These are phyloP conservation scores for Geosmithia flava DNA, from an alignment of 2,329 filamentous ascomycete species.

Conservation along the genomic window DNA sequence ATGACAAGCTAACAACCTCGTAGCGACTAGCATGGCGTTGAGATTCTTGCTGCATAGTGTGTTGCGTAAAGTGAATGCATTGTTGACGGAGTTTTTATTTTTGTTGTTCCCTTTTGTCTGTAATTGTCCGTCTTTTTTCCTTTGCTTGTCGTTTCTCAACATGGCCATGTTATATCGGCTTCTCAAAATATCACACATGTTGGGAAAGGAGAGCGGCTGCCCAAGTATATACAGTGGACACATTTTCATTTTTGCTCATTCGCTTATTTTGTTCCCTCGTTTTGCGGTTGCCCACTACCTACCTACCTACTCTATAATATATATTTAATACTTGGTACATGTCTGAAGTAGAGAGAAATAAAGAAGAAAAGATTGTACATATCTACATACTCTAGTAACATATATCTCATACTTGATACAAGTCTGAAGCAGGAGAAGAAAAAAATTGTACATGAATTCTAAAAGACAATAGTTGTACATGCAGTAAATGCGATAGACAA, in stretches of 20 bases:
- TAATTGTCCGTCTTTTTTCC: neutral
- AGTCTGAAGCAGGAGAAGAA: neutral
- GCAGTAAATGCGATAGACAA: no score
- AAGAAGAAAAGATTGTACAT: no score
- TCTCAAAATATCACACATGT: neutral
- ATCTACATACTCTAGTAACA: no score
- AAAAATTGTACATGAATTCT: no score
- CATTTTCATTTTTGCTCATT: neutral
- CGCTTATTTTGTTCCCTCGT: neutral
- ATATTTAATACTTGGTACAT: neutral
- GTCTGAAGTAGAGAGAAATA: neutral
- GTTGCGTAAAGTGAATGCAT: neutral
- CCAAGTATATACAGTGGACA: neutral
- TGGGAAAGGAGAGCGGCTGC: neutral
- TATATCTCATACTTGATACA: neutral
- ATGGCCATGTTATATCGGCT: neutral
- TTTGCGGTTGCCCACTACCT: neutral
- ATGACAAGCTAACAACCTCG: constrained; percentile 12
- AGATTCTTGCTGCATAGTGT: neutral
- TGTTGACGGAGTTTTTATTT: neutral
- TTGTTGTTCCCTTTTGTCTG: neutral
- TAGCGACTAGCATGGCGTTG: constrained; percentile 15
- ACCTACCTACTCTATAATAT: neutral
- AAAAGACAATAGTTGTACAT: no score
- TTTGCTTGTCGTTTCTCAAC: neutral